Conservation (phyloP, 257 asterid genomes). For the Solanum pinnatisectum region DNA sequence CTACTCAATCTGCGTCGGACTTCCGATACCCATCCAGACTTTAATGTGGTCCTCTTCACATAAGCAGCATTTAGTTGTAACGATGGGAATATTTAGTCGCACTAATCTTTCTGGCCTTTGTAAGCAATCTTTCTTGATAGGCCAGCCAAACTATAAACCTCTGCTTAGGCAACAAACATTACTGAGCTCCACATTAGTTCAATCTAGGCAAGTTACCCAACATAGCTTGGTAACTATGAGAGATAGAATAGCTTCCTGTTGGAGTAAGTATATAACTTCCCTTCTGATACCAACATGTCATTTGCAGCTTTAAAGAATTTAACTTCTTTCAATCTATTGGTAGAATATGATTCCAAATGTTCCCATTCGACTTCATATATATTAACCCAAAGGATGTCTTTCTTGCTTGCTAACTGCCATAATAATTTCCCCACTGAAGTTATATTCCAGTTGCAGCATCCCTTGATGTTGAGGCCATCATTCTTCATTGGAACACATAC, state of each 20-base stretch:
- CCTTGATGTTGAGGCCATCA: background rate
- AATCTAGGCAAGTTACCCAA: background rate
- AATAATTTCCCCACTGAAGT: background rate
- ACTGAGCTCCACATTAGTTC: background rate
- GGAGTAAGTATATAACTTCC: background rate
- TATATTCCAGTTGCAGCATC: background rate
- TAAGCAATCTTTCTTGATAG: background rate
- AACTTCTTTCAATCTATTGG: background rate
- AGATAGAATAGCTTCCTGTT: background rate
- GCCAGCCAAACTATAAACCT: background rate
- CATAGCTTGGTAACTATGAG: background rate
- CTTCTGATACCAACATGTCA: background rate
- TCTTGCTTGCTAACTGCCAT: background rate
- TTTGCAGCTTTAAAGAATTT: background rate
- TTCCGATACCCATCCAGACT: background rate
- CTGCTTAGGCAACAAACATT: background rate
- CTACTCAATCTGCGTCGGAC: background rate
- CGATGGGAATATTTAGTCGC: background rate
- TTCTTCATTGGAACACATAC: background rate
- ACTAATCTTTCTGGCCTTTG: background rate
- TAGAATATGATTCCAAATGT: background rate
- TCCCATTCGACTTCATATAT: background rate
- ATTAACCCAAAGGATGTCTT: background rate
- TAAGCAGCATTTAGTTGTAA: too few relatives aligned
- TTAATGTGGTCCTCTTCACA: background rate